Evolutionary conservation across 2,329 filamentous ascomycete species (phyloP), one percentile per base, ranked within the genome.

Genomic region (Aureobasidium sp.): DNA sequence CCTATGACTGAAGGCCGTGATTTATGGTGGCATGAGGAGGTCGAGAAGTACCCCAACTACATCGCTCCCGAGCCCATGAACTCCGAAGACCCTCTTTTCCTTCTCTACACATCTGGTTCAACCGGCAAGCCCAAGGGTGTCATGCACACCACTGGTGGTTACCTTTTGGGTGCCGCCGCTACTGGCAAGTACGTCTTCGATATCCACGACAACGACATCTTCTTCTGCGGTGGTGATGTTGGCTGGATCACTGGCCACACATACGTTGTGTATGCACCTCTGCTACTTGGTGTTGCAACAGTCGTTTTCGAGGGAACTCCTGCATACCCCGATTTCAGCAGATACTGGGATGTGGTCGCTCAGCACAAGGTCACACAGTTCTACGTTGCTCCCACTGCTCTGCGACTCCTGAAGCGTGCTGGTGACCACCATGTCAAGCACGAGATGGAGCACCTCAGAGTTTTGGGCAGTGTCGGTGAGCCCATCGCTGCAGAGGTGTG

Each of bases 231-330:
- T 75, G 94, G 94, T 75, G 94, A 99, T 72, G 93, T 99, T 47
- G 94, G 94, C 67, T 99, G 94, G 94, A 97, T 99, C 74, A 99
- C 94, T 34, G 94, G 94, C 20, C 94, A 99, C 79, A 96, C 94
- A 27, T 99, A 99, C 71, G 93, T 97, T 62, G 93, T 99, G 43
- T 99, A 99, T 73, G 92, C 94, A 12, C 94, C 94, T 66, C 82
- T 99, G 59, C 82, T 99, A 50, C 86, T 97, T 52, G 94, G 94
- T 79, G 89, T 96, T 65, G 86, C 93, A 10, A 97, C 93, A 0
- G 91, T 99, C 20, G 93, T 99, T 34, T 99, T 97, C 69, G 94
- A 99, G 79, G 95, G 94, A 69, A 99, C 94, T 2, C 94, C 94
- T 0, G 93, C 93, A 56, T 97, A 97, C 76, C 94, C 94, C 70